Conservation (phyloP, 768 basidiomycete species). For the Austroboletus festivus region DNA sequence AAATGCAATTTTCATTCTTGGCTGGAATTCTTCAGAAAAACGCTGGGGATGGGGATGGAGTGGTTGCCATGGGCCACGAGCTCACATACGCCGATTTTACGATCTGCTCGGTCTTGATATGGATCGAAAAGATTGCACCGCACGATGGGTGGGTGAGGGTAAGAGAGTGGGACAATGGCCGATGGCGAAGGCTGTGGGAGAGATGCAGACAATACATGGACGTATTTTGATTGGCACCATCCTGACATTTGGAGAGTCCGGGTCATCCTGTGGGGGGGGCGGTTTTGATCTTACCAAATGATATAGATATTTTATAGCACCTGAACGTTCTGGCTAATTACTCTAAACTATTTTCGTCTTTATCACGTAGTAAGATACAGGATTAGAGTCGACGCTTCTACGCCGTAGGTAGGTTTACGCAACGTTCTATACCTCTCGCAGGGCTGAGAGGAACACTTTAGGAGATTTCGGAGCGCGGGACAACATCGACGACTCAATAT, state of each 20-base stretch:
- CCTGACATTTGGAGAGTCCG: neutral
- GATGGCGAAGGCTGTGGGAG: slow-evolving; percentile 63
- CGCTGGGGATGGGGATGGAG: slow-evolving; percentile 54
- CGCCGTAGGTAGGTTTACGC: too few relatives aligned
- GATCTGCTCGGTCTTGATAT: slow-evolving; percentile 66
- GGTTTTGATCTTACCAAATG: neutral
- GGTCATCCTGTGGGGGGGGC: neutral
- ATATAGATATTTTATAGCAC: too few relatives aligned
- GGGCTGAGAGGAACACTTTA: too few relatives aligned
- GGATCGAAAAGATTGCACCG: slow-evolving; percentile 71
- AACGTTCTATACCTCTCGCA: too few relatives aligned
- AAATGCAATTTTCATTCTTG: slow-evolving; percentile 65
- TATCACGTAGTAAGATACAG: too few relatives aligned
- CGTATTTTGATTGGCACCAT: slow-evolving; percentile 39
- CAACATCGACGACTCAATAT: too few relatives aligned
- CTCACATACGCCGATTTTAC: slow-evolving; percentile 74
- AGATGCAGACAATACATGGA: slow-evolving; percentile 68
- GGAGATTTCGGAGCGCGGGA: too few relatives aligned
- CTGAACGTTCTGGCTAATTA: too few relatives aligned
- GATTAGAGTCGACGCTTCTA: too few relatives aligned
- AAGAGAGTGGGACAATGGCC: slow-evolving; percentile 64
- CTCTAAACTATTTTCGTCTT: too few relatives aligned
- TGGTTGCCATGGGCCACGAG: slow-evolving; percentile 62
- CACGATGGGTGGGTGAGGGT: slow-evolving; percentile 71
- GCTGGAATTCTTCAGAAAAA: slow-evolving; percentile 69